Conservation (phyloP, 352 stramenopile species). For the Phytophthora megakarya region DNA sequence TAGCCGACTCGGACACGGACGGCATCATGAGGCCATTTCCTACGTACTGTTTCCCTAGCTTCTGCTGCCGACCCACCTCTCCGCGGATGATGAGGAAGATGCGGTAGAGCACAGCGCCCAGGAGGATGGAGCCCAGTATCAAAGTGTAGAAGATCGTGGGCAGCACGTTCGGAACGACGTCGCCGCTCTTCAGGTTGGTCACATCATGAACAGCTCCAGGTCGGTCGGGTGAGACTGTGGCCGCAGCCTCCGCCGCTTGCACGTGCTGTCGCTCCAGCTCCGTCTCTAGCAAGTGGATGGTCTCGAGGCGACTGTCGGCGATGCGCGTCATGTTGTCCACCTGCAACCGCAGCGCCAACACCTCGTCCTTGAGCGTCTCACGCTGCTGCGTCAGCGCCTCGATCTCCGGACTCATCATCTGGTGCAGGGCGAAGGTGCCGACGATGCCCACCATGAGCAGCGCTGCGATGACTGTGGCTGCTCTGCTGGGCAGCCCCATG, state of each 20-base stretch:
- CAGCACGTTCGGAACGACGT: conserved; percentile 36
- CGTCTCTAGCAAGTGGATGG: conserved; percentile 74
- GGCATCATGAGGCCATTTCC: conserved; percentile 21
- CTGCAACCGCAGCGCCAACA: conserved; percentile 53
- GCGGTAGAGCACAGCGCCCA: conserved; percentile 53
- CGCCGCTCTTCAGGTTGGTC: conserved; percentile 17
- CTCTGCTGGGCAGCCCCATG: conserved; percentile 36
- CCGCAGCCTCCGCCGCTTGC: conserved; percentile 44
- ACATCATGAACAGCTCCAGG: conserved; percentile 1
- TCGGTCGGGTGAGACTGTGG: conserved; percentile 22
- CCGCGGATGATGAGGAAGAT: conserved; percentile 56
- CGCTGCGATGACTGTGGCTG: conserved; percentile 47
- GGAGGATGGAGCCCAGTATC: conserved; percentile 49
- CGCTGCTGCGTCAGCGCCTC: conserved; percentile 67
- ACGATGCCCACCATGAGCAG: conserved; percentile 66
- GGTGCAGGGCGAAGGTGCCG: conserved; percentile 71
- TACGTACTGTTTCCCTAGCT: conserved; percentile 30
- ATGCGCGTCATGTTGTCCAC: conserved; percentile 74
- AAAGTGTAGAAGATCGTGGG: conserved; percentile 60
- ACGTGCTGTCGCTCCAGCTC: conserved; percentile 70
- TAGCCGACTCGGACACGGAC: conserved; percentile 30
- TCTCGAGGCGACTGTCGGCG: conserved; percentile 67
- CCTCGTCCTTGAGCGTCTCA: conserved; percentile 55
- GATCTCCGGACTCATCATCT: conserved; percentile 81
- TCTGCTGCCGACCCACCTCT: conserved; percentile 44